Conservation (phyloP, 345 rosid genomes). For the Salix arbutifolia region DNA sequence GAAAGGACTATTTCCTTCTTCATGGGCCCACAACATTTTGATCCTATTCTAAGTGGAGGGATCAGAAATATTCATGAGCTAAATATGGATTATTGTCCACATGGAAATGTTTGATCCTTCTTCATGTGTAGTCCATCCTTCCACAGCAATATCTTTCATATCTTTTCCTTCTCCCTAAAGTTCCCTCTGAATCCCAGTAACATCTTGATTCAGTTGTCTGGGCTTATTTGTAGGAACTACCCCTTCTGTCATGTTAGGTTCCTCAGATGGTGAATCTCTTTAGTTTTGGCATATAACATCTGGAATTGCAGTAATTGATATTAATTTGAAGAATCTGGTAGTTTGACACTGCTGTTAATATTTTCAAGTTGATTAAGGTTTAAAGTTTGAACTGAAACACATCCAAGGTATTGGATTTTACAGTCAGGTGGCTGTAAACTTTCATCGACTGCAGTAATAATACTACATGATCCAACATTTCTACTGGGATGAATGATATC, state of each 20-base stretch:
- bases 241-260: not conserved
- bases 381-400: not conserved
- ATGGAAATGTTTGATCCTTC: too few relatives aligned
- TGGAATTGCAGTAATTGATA: not conserved
- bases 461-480: too few relatives aligned
- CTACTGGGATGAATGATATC: too few relatives aligned
- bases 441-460: too few relatives aligned
- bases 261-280: not conserved
- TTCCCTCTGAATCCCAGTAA: conserved; percentile 1
- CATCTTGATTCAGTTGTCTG: conserved; percentile 20
- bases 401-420: not conserved
- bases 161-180: too few relatives aligned
- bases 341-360: not conserved
- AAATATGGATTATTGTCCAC: too few relatives aligned
- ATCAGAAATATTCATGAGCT: too few relatives aligned
- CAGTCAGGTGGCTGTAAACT: not conserved
- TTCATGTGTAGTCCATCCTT: too few relatives aligned
- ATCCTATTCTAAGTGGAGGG: too few relatives aligned
- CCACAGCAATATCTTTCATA: too few relatives aligned
- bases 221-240: not conserved
- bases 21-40: too few relatives aligned
- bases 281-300: not conserved
- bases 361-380: not conserved
- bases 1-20: too few relatives aligned
- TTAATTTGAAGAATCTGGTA: not conserved